Evolutionary conservation across 2,329 filamentous ascomycete genomes (phyloP).

Genomic region (Bipolaris bicolor): DNA sequence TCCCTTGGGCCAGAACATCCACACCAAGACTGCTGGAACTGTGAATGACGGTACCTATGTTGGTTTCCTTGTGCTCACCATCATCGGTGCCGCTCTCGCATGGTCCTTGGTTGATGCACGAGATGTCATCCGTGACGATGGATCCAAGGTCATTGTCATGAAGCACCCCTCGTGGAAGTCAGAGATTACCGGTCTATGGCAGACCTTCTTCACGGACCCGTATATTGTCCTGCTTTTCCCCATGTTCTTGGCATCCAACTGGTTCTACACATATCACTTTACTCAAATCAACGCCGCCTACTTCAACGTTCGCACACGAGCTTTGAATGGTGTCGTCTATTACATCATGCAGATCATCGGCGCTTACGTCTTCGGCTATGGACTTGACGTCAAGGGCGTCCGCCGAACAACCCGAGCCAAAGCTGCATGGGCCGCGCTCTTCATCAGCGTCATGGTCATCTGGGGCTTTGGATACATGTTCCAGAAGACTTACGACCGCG

Average conservation of each 20-base stretch:
- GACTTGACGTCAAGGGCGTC: slow-evolving; percentile 65
- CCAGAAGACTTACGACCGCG: slow-evolving; percentile 65
- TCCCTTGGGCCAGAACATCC: slow-evolving; percentile 74
- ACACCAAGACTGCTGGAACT: slow-evolving; percentile 57
- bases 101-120: slow-evolving; percentile 74
- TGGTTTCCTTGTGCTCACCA: slow-evolving; percentile 84
- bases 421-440: slow-evolving; percentile 64
- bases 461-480: slow-evolving; percentile 87
- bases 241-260: slow-evolving; percentile 81
- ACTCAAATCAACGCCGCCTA: slow-evolving; percentile 73
- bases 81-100: slow-evolving; percentile 71
- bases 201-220: slow-evolving; percentile 72
- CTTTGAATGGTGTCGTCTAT: slow-evolving; percentile 82
- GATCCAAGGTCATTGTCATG: slow-evolving; percentile 81
- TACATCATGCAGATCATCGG: slow-evolving; percentile 80
- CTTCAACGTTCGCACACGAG: slow-evolving; percentile 75
- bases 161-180: slow-evolving; percentile 87
- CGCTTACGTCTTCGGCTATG: slow-evolving; percentile 73
- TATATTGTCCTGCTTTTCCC: slow-evolving; percentile 79
- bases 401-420: slow-evolving; percentile 73
- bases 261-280: slow-evolving; percentile 82
- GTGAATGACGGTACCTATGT: slow-evolving; percentile 84
- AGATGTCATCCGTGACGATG: slow-evolving; percentile 75
- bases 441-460: slow-evolving; percentile 74
- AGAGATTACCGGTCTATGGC: slow-evolving; percentile 76